Evolutionary conservation across 495 filamentous ascomycete species (phyloP), one percentile per base, ranked within the genome.

Genomic region (Lasiosphaeria hispida): DNA sequence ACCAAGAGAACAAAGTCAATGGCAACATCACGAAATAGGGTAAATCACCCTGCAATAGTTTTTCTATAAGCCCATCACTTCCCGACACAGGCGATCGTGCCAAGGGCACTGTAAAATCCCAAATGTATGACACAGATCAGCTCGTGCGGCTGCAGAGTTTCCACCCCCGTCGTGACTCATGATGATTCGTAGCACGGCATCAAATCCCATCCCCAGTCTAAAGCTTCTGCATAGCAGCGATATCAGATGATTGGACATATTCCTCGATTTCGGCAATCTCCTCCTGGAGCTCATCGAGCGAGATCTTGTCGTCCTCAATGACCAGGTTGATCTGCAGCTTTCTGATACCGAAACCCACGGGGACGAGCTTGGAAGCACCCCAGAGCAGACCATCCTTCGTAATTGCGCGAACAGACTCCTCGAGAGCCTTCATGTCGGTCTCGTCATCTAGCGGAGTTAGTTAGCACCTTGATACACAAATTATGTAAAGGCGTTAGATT

Each of bases 301-400:
- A 92, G 69, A 98, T 73, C 82, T 97, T 97, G 54, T 97, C 94
- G 71, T 98, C 94, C 81, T 97, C 94, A 62, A 97, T 81, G 63
- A 97, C 92, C 60, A 97, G 73, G 85, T 89, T 97, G 83, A 98
- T 95, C 84, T 97, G 95, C 60, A 98, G 85, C 85, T 97, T 97
- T 87, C 94, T 96, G 82, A 98, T 96, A 78, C 95, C 95, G 83
- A 92, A 98, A 69, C 91, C 83, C 60, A 97, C 87, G 53, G 92
- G 72, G 40, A 96, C 88, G 58, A 96, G 78, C 81, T 93, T 92
- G 71, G 88, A 92, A 62, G 82, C 85, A 85, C 94, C 94, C 94
- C 94, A 98, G 43, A 94, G 87, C 55, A 98, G 87, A 75, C 94
- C 94, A 60, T 98, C 94, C 81, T 87, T 84, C 77, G 91, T 87